Evolutionary conservation across 352 stramenopile genomes (phyloP).

Genomic region (Phytophthora pseudosyringae): DNA sequence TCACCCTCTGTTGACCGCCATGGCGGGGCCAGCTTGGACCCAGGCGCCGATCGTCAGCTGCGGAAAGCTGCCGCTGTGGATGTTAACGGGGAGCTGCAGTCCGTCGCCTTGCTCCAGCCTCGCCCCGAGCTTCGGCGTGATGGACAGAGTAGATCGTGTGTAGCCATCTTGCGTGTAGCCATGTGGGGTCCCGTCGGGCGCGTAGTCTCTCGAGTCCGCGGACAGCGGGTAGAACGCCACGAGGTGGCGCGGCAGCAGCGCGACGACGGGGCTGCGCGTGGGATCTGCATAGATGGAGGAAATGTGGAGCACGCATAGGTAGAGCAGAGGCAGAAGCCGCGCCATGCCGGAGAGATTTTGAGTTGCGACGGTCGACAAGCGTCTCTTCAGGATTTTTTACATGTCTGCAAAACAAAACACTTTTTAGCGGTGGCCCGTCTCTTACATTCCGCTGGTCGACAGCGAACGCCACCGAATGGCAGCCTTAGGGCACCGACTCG

Average conservation of each 20-base stretch:
- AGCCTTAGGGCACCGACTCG: no score
- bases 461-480: no score
- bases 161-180: slow-evolving; percentile 52
- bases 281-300: background rate
- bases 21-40: slow-evolving; percentile 37
- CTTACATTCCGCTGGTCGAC: no score
- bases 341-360: slow-evolving; percentile 1
- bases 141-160: slow-evolving; percentile 1
- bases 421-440: no score
- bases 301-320: slow-evolving; percentile 1
- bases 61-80: slow-evolving; percentile 30
- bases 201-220: slow-evolving; percentile 43
- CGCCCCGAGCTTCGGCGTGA: slow-evolving; percentile 12
- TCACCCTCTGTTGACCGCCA: slow-evolving; percentile 26
- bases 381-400: background rate
- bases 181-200: slow-evolving; percentile 34
- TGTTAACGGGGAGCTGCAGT: slow-evolving; percentile 42
- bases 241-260: slow-evolving; percentile 45
- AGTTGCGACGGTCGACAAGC: background rate
- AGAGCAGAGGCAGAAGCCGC: slow-evolving; percentile 16
- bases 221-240: slow-evolving; percentile 58
- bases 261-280: slow-evolving; percentile 30
- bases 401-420: no score
- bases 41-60: slow-evolving; percentile 52
- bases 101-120: slow-evolving; percentile 40